Conservation (phyloP, 1,284 basidiomycete genomes). For the Naganishia sp. region DNA sequence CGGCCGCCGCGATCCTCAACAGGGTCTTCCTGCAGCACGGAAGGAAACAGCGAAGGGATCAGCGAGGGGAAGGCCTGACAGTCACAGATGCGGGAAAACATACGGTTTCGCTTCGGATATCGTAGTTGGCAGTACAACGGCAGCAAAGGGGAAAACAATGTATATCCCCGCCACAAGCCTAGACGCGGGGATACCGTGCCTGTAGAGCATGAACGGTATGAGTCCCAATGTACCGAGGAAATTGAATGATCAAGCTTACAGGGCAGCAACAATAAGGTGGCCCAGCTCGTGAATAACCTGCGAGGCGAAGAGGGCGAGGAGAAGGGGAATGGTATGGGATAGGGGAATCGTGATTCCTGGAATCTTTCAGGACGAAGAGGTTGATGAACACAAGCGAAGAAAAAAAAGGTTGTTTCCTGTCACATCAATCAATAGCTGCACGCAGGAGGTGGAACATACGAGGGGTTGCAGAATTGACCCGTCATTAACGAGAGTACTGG, state of each 20-base stretch:
- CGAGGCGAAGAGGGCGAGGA: slow-evolving; percentile 45
- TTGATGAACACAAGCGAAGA: neutral
- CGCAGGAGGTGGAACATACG: slow-evolving; percentile 3
- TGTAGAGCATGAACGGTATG: slow-evolving; percentile 34
- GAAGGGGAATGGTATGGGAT: slow-evolving; percentile 46
- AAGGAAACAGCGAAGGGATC: neutral
- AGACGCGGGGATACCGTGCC: slow-evolving; percentile 38
- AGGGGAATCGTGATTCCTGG: slow-evolving; percentile 50
- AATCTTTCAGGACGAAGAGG: slow-evolving; percentile 39
- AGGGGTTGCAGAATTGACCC: slow-evolving; percentile 18
- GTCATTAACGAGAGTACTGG: neutral
- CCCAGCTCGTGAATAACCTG: slow-evolving; percentile 52
- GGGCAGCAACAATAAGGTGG: slow-evolving; percentile 47
- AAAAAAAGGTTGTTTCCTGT: no score
- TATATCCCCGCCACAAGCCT: slow-evolving; percentile 41
- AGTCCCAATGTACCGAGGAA: slow-evolving; percentile 38
- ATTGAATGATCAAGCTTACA: slow-evolving; percentile 44
- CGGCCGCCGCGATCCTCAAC: slow-evolving; percentile 47
- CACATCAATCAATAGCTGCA: neutral
- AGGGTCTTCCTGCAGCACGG: slow-evolving; percentile 37
- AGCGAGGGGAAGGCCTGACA: neutral
- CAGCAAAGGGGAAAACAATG: slow-evolving; percentile 33
- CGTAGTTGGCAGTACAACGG: neutral
- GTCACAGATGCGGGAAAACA: neutral
- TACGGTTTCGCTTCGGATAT: neutral